phyloP scores from a whole-genome alignment of 2,329 filamentous ascomycete genomes.

The Aspergillus thermomutatus region DNA sequence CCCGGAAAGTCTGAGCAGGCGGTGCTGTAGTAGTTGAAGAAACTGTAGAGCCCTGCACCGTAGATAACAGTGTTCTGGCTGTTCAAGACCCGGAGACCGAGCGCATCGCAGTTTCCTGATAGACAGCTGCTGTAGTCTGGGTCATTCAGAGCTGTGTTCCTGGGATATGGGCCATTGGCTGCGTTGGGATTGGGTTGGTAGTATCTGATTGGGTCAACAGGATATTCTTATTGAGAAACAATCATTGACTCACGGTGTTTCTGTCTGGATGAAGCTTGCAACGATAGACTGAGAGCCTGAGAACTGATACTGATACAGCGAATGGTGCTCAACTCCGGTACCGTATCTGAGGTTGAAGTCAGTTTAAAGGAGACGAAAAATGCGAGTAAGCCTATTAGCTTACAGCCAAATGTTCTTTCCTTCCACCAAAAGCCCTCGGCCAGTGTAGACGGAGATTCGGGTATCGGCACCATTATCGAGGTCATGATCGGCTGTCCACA shows the following conservation, averaged over 20 bases:
- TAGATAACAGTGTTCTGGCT: constrained; percentile 46
- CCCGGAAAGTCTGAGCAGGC: constrained; percentile 39
- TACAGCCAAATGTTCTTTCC: constrained; percentile 40
- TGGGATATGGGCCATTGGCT: constrained; percentile 29
- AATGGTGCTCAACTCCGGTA: constrained; percentile 46
- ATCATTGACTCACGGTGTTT: constrained; percentile 28
- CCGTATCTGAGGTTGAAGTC: constrained; percentile 30
- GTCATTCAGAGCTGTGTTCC: constrained; percentile 30
- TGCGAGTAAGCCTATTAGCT: constrained; percentile 12
- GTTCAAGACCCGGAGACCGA: constrained; percentile 49
- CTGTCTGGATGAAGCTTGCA: constrained; percentile 37
- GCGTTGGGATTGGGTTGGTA: constrained; percentile 38
- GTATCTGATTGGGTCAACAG: constrained; percentile 22
- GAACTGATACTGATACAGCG: constrained; percentile 50
- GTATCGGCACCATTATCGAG: constrained; percentile 49
- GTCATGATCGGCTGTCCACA: constrained; percentile 56
- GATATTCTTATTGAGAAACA: not conserved
- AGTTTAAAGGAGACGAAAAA: not conserved
- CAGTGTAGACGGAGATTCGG: constrained; percentile 52
- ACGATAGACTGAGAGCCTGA: constrained; percentile 32
- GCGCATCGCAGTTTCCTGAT: constrained; percentile 39
- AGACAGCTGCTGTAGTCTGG: constrained; percentile 33
- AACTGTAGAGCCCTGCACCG: constrained; percentile 53
- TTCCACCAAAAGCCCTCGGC: constrained; percentile 52
- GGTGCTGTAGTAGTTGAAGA: constrained; percentile 53